These are phyloP conservation scores for Termitomyces sp. DNA, from an alignment of 768 basidiomycete species.

Conservation along the genomic window DNA sequence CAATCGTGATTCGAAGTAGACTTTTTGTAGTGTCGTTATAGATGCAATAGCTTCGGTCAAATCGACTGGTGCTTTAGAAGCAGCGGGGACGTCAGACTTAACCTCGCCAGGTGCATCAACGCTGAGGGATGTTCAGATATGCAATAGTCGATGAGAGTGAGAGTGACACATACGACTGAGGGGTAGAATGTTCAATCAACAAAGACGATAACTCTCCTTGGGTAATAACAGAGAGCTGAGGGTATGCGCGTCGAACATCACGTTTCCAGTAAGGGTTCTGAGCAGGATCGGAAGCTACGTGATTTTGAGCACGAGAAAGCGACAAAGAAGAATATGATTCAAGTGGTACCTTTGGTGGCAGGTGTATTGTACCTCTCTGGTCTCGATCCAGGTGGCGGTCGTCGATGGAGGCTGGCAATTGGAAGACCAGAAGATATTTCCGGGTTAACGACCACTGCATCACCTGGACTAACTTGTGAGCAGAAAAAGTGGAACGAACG, in stretches of 20 bases:
- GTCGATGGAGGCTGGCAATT: conserved; percentile 63
- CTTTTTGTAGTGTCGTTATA: conserved; percentile 49
- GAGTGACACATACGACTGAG: conserved; percentile 49
- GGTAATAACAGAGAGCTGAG: conserved; percentile 85
- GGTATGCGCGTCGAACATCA: conserved; percentile 88
- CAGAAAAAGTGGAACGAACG: neutral
- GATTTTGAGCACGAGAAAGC: neutral
- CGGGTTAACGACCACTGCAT: conserved; percentile 79
- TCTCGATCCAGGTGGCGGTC: conserved; percentile 84
- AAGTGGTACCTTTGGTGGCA: conserved; percentile 69
- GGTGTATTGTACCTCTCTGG: conserved; percentile 85
- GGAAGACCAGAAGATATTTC: conserved; percentile 91
- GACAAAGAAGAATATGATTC: neutral
- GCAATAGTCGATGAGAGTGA: neutral
- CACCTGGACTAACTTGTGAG: conserved; percentile 44
- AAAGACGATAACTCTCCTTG: conserved; percentile 77
- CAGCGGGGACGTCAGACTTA: conserved; percentile 39
- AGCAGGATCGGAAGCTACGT: conserved; percentile 69
- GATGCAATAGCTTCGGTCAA: conserved; percentile 69
- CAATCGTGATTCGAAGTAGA: conserved; percentile 57
- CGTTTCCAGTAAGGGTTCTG: conserved; percentile 96
- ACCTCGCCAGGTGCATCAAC: conserved; percentile 46
- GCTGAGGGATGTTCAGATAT: conserved; percentile 24
- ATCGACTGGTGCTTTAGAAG: conserved; percentile 42
- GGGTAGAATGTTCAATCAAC: conserved; percentile 72